phyloP scores from a whole-genome alignment of 2,329 filamentous ascomycete species.

The Monosporascus ibericus region DNA sequence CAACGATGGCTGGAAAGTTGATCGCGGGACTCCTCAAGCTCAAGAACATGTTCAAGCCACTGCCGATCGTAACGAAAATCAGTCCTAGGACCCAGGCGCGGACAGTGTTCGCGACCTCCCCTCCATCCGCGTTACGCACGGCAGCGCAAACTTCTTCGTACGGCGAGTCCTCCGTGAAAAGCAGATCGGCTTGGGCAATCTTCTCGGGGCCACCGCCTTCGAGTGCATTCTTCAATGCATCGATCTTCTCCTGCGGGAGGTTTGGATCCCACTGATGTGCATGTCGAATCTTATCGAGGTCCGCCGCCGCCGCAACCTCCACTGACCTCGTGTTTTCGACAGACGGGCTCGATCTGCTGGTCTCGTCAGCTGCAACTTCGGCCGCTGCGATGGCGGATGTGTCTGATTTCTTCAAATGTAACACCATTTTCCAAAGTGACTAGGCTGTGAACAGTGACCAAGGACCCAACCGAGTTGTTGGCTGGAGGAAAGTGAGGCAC shows the following conservation, averaged over 20 bases:
- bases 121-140: slow-evolving; percentile 39
- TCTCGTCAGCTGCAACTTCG: background rate
- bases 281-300: slow-evolving; percentile 25
- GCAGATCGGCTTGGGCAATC: slow-evolving; percentile 23
- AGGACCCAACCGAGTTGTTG: no score
- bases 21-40: slow-evolving; percentile 28
- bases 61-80: slow-evolving; percentile 36
- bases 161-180: slow-evolving; percentile 31
- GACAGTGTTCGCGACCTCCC: slow-evolving; percentile 35
- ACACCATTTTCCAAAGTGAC: background rate
- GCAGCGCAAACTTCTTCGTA: slow-evolving; percentile 35
- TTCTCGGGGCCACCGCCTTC: slow-evolving; percentile 25
- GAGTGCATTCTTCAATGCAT: slow-evolving; percentile 24
- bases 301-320: slow-evolving; percentile 16
- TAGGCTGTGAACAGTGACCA: background rate
- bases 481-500: no score
- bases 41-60: slow-evolving; percentile 32
- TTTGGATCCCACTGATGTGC: slow-evolving; percentile 30
- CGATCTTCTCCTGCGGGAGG: slow-evolving; percentile 26
- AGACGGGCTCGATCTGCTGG: background rate
- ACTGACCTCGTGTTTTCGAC: background rate
- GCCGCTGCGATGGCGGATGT: background rate
- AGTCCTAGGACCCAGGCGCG: slow-evolving; percentile 39
- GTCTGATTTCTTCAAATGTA: background rate
- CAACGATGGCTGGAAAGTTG: slow-evolving; percentile 32